phyloP scores from a whole-genome alignment of 2,329 filamentous ascomycete genomes.

The Ceratocystis alfenasii region DNA sequence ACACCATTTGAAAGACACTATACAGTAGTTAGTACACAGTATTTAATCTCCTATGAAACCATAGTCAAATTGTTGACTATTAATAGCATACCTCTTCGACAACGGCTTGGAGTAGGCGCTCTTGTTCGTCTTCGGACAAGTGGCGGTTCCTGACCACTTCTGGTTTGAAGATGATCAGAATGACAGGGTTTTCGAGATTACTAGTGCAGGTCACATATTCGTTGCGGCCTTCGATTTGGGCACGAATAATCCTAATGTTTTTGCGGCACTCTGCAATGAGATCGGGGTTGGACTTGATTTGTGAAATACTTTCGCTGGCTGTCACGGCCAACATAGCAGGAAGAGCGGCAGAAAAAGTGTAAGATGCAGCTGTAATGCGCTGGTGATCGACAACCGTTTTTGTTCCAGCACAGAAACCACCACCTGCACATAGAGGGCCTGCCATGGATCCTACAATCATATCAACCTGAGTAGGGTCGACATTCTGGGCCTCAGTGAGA shows the following conservation, averaged over 20 bases:
- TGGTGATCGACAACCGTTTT: conserved; percentile 92
- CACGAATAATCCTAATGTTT: conserved; percentile 72
- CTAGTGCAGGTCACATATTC: conserved; percentile 86
- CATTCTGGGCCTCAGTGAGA: conserved; percentile 90
- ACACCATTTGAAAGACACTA: conserved; percentile 79
- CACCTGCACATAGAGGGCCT: conserved; percentile 79
- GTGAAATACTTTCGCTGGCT: conserved; percentile 74
- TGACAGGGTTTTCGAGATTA: conserved; percentile 69
- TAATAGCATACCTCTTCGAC: conserved; percentile 73
- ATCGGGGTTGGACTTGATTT: conserved; percentile 79
- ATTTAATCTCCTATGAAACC: too few relatives aligned
- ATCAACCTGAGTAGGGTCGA: conserved; percentile 84
- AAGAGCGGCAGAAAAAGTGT: conserved; percentile 90
- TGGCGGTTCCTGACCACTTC: conserved; percentile 64
- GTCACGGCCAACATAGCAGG: conserved; percentile 93
- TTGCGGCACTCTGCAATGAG: conserved; percentile 68
- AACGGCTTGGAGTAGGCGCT: conserved; percentile 72
- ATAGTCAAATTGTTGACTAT: neutral
- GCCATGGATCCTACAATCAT: conserved; percentile 94
- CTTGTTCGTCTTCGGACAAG: conserved; percentile 63
- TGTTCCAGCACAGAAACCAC: conserved; percentile 88
- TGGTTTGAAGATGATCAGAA: conserved; percentile 71
- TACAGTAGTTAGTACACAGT: conserved; percentile 6
- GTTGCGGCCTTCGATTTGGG: conserved; percentile 80
- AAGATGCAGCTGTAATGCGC: conserved; percentile 80